Conservation (phyloP, 2,329 filamentous ascomycete genomes). For the Fusarium udum region DNA sequence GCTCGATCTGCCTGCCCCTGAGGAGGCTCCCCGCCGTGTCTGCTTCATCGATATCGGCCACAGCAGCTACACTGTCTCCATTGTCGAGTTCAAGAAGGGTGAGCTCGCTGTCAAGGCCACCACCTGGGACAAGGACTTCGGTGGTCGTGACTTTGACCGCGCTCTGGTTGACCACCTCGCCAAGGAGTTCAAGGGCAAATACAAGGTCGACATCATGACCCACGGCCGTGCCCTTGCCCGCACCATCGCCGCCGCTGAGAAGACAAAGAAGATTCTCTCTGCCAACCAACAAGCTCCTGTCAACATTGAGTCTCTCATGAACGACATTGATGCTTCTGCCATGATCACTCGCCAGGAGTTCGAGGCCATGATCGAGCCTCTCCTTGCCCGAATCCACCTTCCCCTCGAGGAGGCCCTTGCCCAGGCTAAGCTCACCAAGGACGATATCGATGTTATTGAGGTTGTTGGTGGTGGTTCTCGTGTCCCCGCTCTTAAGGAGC, state of each 20-base stretch:
- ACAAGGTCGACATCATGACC: slow-evolving; percentile 93
- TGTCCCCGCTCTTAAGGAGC: slow-evolving; percentile 91
- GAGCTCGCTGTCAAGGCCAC: slow-evolving; percentile 94
- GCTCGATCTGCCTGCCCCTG: slow-evolving; percentile 84
- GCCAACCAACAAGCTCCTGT: slow-evolving; percentile 92
- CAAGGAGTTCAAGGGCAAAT: slow-evolving; percentile 96
- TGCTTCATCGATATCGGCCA: slow-evolving; percentile 95
- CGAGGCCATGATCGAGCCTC: slow-evolving; percentile 86
- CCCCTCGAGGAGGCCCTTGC: slow-evolving; percentile 91
- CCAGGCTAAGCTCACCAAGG: slow-evolving; percentile 89
- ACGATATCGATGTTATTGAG: slow-evolving; percentile 94
- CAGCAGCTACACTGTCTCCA: slow-evolving; percentile 92
- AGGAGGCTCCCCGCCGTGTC: slow-evolving; percentile 92
- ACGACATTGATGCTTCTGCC: slow-evolving; percentile 89
- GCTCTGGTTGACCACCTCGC: slow-evolving; percentile 94
- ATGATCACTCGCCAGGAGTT: slow-evolving; percentile 95
- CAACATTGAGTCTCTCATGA: slow-evolving; percentile 99
- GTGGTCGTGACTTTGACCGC: slow-evolving; percentile 96
- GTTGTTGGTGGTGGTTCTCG: slow-evolving; percentile 94
- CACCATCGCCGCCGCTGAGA: slow-evolving; percentile 89
- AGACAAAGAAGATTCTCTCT: slow-evolving; percentile 97
- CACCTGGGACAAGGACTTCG: slow-evolving; percentile 93
- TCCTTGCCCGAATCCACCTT: slow-evolving; percentile 75
- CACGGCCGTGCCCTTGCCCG: slow-evolving; percentile 91
- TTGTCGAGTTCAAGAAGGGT: slow-evolving; percentile 97